Conservation (phyloP, 495 filamentous ascomycete species). For the Gamarada debralockiae region DNA sequence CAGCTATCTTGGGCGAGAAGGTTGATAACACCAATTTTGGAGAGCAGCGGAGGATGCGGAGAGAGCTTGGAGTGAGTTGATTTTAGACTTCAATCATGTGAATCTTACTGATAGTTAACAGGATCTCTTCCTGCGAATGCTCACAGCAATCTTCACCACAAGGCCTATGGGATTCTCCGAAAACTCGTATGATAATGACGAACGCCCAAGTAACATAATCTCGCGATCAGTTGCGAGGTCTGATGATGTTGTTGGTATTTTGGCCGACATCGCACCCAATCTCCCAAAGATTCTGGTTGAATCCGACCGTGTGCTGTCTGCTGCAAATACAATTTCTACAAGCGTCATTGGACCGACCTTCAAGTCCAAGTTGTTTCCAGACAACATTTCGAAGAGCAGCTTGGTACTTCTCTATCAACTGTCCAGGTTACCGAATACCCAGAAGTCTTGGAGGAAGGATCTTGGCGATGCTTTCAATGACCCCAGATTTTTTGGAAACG, state of each 20-base stretch:
- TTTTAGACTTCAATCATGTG: conserved; percentile 25
- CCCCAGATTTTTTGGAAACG: conserved; percentile 70
- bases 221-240: conserved; percentile 35
- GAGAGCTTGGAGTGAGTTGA: conserved; percentile 77
- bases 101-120: conserved; percentile 30
- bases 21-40: conserved; percentile 97
- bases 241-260: conserved; percentile 77
- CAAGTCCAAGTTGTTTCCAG: conserved; percentile 81
- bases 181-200: conserved; percentile 28
- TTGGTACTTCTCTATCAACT: conserved; percentile 75
- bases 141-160: conserved; percentile 89
- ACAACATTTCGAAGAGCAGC: conserved; percentile 69
- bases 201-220: conserved; percentile 26
- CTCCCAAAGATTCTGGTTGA: conserved; percentile 84
- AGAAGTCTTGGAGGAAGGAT: conserved; percentile 93
- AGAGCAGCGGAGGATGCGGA: conserved; percentile 89
- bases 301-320: conserved; percentile 74
- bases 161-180: conserved; percentile 63
- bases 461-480: conserved; percentile 90
- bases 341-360: conserved; percentile 81
- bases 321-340: conserved; percentile 73
- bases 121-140: conserved; percentile 84
- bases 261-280: conserved; percentile 73
- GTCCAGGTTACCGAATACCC: conserved; percentile 67
- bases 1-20: conserved; percentile 85